Evolutionary conservation across 139 green algal species (phyloP), one percentile per base, ranked within the genome.

Genomic region (Pleodorina starrii): DNA sequence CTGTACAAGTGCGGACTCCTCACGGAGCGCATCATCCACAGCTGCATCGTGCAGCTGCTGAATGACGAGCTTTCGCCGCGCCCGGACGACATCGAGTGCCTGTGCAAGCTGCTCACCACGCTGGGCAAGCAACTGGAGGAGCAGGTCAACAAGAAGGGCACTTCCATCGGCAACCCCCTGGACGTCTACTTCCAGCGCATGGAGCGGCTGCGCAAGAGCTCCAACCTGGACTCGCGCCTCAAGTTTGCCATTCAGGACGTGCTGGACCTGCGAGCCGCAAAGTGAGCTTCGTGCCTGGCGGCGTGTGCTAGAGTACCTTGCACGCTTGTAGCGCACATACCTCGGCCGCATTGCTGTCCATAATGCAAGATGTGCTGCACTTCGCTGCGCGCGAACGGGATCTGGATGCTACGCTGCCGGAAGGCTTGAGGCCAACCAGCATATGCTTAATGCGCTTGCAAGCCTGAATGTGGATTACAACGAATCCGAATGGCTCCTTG

Each of bases 21-120:
- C 32, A 99, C 97, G 0, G 98, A 99, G 94, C 96, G 95, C 82
- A 99, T 99, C 92, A 99, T 99, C 94, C 98, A 99, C 93, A 93
- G 90, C 75, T 95, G 93, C 81, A 91, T 95, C 59, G 21, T 90
- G 63, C 40, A 72, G 66, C 87, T 95, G 87, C 91, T 95, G 7
- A 79, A 82, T 76, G 91, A 94, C 12, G 71, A 90, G 42, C 17
- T 46, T 4, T 73, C 38, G 35, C 91, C 91, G 0, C 71, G 85
- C 27, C 79, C 94, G 42, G 98, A 99, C 93, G 97, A 99, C 68
- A 93, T 99, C 16, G 98, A 99, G 95, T 98, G 97, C 88, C 91
- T 99, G 54, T 98, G 95, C 93, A 99, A 99, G 94, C 96, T 99
- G 89, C 84, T 99, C 73, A 91, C 83, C 51, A 99, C 98, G 6